Conservation (phyloP, 371 early-diverging fungal genomes). For the Entomophthora muscae region DNA sequence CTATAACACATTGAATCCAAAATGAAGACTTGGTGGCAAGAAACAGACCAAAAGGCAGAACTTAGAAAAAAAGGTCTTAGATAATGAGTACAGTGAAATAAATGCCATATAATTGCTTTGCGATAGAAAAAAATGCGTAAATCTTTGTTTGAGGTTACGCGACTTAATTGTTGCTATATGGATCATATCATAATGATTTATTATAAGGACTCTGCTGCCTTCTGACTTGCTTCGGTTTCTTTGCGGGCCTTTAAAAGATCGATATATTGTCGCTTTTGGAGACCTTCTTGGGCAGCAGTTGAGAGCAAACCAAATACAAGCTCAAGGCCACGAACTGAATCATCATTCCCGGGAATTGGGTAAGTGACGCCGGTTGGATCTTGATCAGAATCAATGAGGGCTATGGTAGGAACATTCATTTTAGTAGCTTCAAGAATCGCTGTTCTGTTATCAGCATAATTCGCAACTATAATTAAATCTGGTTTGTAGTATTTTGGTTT, state of each 20-base stretch:
- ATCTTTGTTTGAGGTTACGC: no score
- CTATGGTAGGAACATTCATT: conserved; percentile 75
- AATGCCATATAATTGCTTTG: no score
- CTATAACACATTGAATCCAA: no score
- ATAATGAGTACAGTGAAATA: no score
- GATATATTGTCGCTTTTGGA: conserved; percentile 5
- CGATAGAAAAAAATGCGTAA: no score
- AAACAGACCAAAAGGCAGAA: no score
- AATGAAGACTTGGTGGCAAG: no score
- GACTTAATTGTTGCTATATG: no score
- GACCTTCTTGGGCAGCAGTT: conserved; percentile 54
- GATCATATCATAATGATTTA: no score
- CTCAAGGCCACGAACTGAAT: conserved; percentile 59
- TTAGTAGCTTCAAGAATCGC: conserved; percentile 69
- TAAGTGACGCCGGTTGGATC: conserved; percentile 79
- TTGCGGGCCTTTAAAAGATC: not conserved
- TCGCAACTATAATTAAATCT: conserved; percentile 73
- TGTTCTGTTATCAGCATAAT: conserved; percentile 59
- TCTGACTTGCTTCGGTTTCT: no score
- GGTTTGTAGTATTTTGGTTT: conserved; percentile 49
- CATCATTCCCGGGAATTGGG: conserved; percentile 93
- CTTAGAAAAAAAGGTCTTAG: no score
- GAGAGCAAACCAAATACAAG: conserved; percentile 71
- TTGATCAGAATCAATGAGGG: conserved; percentile 82
- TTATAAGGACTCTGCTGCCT: no score